Base-by-base conservation (phyloP, 1,284 basidiomycete species). In the Rhizoctonia solani region DNA sequence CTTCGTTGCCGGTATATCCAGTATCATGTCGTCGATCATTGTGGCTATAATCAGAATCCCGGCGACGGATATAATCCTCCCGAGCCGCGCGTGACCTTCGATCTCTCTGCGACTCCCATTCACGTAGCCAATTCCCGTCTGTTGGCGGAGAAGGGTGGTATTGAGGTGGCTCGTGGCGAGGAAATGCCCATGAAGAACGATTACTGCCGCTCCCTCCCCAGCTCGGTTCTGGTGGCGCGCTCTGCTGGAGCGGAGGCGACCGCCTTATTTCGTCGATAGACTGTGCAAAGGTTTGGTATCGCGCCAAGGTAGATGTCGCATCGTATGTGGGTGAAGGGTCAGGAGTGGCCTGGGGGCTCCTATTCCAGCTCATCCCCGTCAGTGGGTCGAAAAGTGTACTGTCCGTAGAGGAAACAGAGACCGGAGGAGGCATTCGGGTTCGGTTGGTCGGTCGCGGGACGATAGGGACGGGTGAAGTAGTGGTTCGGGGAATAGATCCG, bases 271-370 rank as follows among this genome's bases (percentile, higher is more conserved):
- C 58, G 29, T 63, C 58, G 23, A 63, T 63, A 16, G 58, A 63
- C 13, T 63, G 58, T n/a, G 58, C 58, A 52, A 63, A 63, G 4
- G 58, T 52, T n/a, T 63, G 58, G 21, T 63, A 63, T 19, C 58
- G 50, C 32, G 58, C 21, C 19, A 63, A 29, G 13, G 58, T 37
- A 30, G 50, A 25, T 11, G 29, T 23, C 4, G 50, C 8, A 39
- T 63, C 58, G 23, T 52, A 47, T 16, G 58, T 34, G 34, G 30
- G n/a, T 13, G 50, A 27, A 19, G 58, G 34, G 21, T 25, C 32
- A 5, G 56, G 27, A 30, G n/a, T 21, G 19, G 21, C 21, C 34
- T 46, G 56, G 8, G 56, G n/a, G 47, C 39, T 30, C 16, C 30
- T 23, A 13, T 47, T 13, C 58, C 58, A 63, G 25, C 23, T 52